A percentile compares a stretch with the other conserved stretches of the same genome.
Conservation (phyloP, 108 stramenopile genomes). For the Cyclotella kingstonii region DNA sequence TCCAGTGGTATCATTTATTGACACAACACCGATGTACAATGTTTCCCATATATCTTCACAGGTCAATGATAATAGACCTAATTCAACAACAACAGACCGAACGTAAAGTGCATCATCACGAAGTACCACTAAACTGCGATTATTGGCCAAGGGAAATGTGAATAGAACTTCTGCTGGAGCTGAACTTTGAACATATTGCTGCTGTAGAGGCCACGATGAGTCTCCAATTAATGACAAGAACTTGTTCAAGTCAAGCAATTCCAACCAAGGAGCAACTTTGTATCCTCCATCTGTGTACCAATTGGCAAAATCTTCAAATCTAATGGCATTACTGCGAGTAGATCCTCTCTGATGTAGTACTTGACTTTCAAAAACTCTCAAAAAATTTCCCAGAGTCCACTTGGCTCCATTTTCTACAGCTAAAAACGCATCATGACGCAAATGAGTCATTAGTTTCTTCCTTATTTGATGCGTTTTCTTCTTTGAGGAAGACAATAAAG, state of each 20-base stretch:
- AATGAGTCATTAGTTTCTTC: slow-evolving; percentile 44
- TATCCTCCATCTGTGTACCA: slow-evolving; percentile 91
- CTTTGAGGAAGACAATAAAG: slow-evolving; percentile 48
- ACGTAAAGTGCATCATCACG: slow-evolving; percentile 86
- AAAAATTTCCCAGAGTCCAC: slow-evolving; percentile 79
- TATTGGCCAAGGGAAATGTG: slow-evolving; percentile 81
- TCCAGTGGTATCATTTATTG: slow-evolving; percentile 25
- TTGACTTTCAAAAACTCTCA: slow-evolving; percentile 39
- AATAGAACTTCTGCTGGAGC: slow-evolving; percentile 64
- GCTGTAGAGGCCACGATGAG: slow-evolving; percentile 17
- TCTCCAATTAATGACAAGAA: slow-evolving; percentile 65
- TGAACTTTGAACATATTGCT: slow-evolving; percentile 1
- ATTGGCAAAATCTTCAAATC: slow-evolving; percentile 83
- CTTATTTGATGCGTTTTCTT: slow-evolving; percentile 38
- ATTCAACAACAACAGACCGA: slow-evolving; percentile 66
- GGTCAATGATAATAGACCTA: slow-evolving; percentile 60
- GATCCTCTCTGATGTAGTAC: slow-evolving; percentile 20
- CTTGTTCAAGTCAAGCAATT: slow-evolving; percentile 87
- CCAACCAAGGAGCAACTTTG: slow-evolving; percentile 88
- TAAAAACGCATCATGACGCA: slow-evolving; percentile 50
- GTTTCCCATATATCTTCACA: slow-evolving; percentile 68
- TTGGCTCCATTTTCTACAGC: slow-evolving; percentile 80
- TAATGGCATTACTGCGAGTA: slow-evolving; percentile 45
- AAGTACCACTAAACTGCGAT: slow-evolving; percentile 72
- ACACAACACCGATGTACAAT: slow-evolving; percentile 39